These are phyloP conservation scores for Vitis labrusca DNA, from an alignment of 164 flowering plant genomes.

Conservation along the genomic window DNA sequence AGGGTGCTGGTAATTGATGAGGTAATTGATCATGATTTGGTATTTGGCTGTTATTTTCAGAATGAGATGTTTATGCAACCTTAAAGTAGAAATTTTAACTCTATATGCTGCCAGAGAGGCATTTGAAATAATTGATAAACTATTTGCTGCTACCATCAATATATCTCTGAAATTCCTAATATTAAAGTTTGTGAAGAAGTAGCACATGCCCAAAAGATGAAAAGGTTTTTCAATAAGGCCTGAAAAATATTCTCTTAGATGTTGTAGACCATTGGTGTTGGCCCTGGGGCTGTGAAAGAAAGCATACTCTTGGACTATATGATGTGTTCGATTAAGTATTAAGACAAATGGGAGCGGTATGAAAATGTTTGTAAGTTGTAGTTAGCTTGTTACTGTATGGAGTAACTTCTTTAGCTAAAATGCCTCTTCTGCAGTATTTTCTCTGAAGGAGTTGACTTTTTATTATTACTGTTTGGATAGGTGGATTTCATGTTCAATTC, in stretches of 20 bases:
- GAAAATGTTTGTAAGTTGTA: not conserved
- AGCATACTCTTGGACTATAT: too few species aligned
- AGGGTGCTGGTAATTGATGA: constrained; percentile 84
- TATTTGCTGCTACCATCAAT: not conserved
- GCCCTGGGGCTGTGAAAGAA: too few species aligned
- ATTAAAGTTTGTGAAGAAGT: not conserved
- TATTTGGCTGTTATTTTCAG: not conserved
- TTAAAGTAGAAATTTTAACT: not conserved
- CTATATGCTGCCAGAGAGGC: not conserved
- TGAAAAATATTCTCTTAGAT: not conserved
- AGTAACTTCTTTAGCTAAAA: not conserved
- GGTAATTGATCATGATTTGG: constrained; percentile 35
- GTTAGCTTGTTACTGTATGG: not conserved
- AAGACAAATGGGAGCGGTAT: not conserved
- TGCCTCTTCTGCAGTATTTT: not conserved
- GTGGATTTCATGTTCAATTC: constrained; percentile 95
- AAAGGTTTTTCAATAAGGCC: not conserved
- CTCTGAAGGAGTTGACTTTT: constrained; percentile 2
- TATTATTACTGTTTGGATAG: constrained; percentile 31
- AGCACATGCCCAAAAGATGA: not conserved
- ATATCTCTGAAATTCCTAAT: not conserved
- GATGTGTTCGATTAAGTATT: too few species aligned
- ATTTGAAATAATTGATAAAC: not conserved
- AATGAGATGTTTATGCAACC: not conserved
- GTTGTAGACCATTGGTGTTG: too few species aligned